A percentile compares a stretch with the other conserved stretches of the same genome.
Conservation (phyloP, 1,139 yeast species). For the Geotrichum cucujoidarum region DNA sequence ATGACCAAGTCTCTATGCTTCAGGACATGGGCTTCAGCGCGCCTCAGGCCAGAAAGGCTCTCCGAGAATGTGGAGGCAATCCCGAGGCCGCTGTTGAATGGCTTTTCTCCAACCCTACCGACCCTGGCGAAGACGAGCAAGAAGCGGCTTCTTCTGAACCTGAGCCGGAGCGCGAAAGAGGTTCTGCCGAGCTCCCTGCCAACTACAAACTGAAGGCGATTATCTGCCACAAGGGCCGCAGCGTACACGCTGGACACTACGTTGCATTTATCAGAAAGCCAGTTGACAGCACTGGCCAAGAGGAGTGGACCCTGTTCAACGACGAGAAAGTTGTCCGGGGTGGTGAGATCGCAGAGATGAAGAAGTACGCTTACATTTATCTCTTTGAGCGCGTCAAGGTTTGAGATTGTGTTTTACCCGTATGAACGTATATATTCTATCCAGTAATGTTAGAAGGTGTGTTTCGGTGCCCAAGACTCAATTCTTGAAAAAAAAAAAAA, state of each 20-base stretch:
- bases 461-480: too few species aligned
- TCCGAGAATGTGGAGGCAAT: constrained; percentile 53
- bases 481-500: too few species aligned
- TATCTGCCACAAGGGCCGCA: constrained; percentile 89
- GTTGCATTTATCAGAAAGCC: constrained; percentile 67
- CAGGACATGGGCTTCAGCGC: constrained; percentile 73
- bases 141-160: constrained; percentile 26
- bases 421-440: too few species aligned
- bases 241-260: constrained; percentile 95
- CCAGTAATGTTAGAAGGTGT: too few species aligned
- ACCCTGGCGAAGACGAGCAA: constrained; percentile 43
- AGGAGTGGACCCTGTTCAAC: constrained; percentile 79
- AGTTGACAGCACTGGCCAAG: constrained; percentile 30
- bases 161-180: constrained; percentile 20
- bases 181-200: constrained; percentile 33
- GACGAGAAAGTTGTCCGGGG: constrained; percentile 89
- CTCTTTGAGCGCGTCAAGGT: constrained; percentile 35
- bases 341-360: constrained; percentile 53
- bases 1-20: constrained; percentile 48
- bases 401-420: too few species aligned
- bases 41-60: constrained; percentile 63
- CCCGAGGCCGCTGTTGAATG: constrained; percentile 82
- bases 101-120: constrained; percentile 76
- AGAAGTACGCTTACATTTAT: constrained; percentile 50
- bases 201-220: constrained; percentile 60